Conservation (phyloP, 805 yeast species). For the Barnettozyma californica region DNA sequence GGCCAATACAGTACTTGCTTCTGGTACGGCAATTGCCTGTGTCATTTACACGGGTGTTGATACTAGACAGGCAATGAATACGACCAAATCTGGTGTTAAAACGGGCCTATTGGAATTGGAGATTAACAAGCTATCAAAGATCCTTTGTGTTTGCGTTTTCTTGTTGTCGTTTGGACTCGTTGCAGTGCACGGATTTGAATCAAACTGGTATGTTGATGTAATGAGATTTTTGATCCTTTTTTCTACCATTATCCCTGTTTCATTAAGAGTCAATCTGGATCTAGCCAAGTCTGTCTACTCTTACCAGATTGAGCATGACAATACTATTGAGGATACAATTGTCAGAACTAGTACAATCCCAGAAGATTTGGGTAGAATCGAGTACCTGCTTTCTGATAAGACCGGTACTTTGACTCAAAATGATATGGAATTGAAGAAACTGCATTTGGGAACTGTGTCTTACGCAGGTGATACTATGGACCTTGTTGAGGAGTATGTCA, state of each 20-base stretch:
- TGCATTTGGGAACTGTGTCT: slow-evolving; percentile 89
- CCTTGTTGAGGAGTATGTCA: slow-evolving; percentile 68
- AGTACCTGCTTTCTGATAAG: slow-evolving; percentile 86
- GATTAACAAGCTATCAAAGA: slow-evolving; percentile 82
- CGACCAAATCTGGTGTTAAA: slow-evolving; percentile 81
- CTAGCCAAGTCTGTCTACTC: slow-evolving; percentile 96
- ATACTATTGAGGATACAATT: slow-evolving; percentile 73
- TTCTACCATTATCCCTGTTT: slow-evolving; percentile 94
- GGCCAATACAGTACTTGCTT: slow-evolving; percentile 97
- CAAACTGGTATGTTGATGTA: slow-evolving; percentile 84
- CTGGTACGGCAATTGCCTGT: slow-evolving; percentile 87
- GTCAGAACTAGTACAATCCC: slow-evolving; percentile 98
- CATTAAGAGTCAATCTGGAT: slow-evolving; percentile 89
- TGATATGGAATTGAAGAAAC: slow-evolving; percentile 93
- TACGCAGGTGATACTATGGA: slow-evolving; percentile 92
- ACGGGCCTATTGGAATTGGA: slow-evolving; percentile 87
- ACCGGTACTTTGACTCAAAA: slow-evolving; percentile 97
- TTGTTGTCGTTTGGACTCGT: slow-evolving; percentile 72
- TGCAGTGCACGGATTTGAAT: slow-evolving; percentile 67
- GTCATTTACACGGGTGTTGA: slow-evolving; percentile 87
- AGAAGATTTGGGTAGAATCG: slow-evolving; percentile 94
- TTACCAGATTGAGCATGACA: slow-evolving; percentile 87
- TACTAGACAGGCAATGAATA: slow-evolving; percentile 93
- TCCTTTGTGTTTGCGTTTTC: slow-evolving; percentile 83
- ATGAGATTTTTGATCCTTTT: slow-evolving; percentile 88